Base-by-base conservation (phyloP, 208 protist genomes). In the Acanthamoeba royreba region DNA sequence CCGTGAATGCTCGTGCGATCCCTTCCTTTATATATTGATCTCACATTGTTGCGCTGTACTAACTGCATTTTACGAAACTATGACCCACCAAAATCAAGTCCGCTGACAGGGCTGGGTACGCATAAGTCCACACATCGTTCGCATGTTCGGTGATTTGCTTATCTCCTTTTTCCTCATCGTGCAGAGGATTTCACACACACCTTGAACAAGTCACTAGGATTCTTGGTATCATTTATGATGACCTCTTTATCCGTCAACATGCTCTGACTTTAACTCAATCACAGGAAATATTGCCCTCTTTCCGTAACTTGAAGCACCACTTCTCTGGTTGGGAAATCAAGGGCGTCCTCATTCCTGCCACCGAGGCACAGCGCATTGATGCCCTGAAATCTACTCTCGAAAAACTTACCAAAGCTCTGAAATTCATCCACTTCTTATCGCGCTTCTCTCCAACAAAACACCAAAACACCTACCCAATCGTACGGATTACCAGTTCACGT, bases 261-360 rank as follows among this genome's bases (percentile, higher is more conserved):
- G n/a, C n/a, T n/a, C n/a, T n/a, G n/a, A n/a, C n/a, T n/a, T n/a
- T n/a, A n/a, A n/a, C n/a, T n/a, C n/a, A n/a, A n/a, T n/a, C n/a
- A n/a, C 42, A 83, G 72, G 72, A 83, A 83, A 83, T 83, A 17
- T n/a, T 83, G 72, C 72, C 72, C 4, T 83, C 72, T 25, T 83
- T 83, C 43, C 72, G 52, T 53, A 83, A 43, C 72, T 43, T 83
- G 42, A 83, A 83, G 72, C 72, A 83, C 72, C 72, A 83, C 72
- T 83, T 83, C 42, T 83, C 72, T 5, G 72, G 72, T 0, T 83
- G 72, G 72, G 72, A 83, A 31, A 83, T 83, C 72, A 83, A 83
- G 72, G 72, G 72, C 72, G 72, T 83, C 0, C 42, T 83, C 28
- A 83, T 83, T 31, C 72, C 72, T 0, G 72, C 72, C 72, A 83